Evolutionary conservation across 805 yeast genomes (phyloP).

Genomic region (Blastobotrys peoriensis): DNA sequence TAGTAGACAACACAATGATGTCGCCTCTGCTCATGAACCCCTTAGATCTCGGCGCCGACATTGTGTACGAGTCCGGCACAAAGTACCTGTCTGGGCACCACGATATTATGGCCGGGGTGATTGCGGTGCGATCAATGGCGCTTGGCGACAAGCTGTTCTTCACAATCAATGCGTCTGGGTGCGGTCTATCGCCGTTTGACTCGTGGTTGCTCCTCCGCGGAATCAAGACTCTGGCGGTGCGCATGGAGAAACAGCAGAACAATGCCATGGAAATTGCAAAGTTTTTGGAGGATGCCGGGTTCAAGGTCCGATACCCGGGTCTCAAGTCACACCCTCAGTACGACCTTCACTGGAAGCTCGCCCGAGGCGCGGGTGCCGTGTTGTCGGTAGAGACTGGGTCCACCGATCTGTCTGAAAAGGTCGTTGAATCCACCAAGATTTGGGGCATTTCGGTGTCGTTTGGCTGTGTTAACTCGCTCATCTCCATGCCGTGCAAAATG

Average conservation of each 20-base stretch:
- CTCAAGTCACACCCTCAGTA: constrained; percentile 74
- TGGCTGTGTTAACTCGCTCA: constrained; percentile 89
- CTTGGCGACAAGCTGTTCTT: constrained; percentile 66
- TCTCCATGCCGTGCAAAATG: constrained; percentile 93
- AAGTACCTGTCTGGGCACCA: constrained; percentile 92
- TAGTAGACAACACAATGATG: constrained; percentile 96
- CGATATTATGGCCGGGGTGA: constrained; percentile 92
- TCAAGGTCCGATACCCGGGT: constrained; percentile 83
- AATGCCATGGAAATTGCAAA: constrained; percentile 73
- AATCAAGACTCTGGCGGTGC: constrained; percentile 75
- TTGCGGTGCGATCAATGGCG: constrained; percentile 60
- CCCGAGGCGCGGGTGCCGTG: constrained; percentile 86
- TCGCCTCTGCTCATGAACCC: constrained; percentile 84
- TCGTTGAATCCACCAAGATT: constrained; percentile 69
- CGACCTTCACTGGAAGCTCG: constrained; percentile 67
- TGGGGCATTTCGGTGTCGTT: constrained; percentile 89
- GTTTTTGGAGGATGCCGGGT: constrained; percentile 61
- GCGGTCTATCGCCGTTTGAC: constrained; percentile 89
- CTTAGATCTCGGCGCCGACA: constrained; percentile 78
- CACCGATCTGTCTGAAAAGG: constrained; percentile 54
- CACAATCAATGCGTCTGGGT: constrained; percentile 83
- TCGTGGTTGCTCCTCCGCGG: constrained; percentile 88
- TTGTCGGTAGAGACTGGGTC: constrained; percentile 83
- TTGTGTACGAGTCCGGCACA: constrained; percentile 91
- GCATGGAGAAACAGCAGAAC: constrained; percentile 82